Evolutionary conservation across 2,329 filamentous ascomycete genomes (phyloP).

Genomic region (Xylariaceae sp.): DNA sequence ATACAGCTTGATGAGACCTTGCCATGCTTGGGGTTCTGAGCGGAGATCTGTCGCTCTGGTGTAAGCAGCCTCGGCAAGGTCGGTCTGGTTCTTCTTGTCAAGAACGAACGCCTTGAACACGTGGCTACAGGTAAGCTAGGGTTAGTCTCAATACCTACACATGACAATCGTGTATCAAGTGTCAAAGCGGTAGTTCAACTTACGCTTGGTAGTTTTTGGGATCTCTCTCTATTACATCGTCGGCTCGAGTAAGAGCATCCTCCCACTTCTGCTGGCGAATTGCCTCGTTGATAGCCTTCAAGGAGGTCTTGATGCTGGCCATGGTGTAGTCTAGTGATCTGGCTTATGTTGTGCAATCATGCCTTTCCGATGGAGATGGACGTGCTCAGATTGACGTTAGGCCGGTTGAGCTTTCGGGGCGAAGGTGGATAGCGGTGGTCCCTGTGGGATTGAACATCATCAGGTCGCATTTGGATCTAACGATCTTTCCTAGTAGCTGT

Average conservation of each 20-base stretch:
- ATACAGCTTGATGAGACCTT: slow-evolving; percentile 80
- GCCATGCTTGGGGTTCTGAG: slow-evolving; percentile 81
- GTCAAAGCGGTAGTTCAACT: slow-evolving; percentile 24
- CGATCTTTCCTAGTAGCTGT: too few relatives aligned
- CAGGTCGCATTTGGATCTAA: too few relatives aligned
- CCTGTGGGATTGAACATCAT: too few relatives aligned
- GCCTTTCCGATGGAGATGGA: too few relatives aligned
- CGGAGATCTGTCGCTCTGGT: slow-evolving; percentile 65
- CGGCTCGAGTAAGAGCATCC: slow-evolving; percentile 64
- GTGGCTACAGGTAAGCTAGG: slow-evolving; percentile 50
- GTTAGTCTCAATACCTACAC: slow-evolving; percentile 1
- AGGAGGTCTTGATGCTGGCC: slow-evolving; percentile 60
- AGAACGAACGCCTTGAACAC: slow-evolving; percentile 84
- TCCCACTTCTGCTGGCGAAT: slow-evolving; percentile 76
- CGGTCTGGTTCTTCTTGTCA: slow-evolving; percentile 66
- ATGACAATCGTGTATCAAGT: neutral
- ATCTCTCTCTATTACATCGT: slow-evolving; percentile 65
- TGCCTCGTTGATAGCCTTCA: slow-evolving; percentile 76
- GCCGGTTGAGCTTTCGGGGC: too few relatives aligned
- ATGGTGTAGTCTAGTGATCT: slow-evolving; percentile 37
- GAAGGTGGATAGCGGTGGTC: too few relatives aligned
- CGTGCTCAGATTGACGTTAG: too few relatives aligned
- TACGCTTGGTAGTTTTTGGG: slow-evolving; percentile 77
- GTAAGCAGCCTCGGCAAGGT: slow-evolving; percentile 74
- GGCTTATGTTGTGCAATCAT: too few relatives aligned